Evolutionary conservation across 139 green algal species (phyloP).

Genomic region (Chlamydomonas sphaeroides): DNA sequence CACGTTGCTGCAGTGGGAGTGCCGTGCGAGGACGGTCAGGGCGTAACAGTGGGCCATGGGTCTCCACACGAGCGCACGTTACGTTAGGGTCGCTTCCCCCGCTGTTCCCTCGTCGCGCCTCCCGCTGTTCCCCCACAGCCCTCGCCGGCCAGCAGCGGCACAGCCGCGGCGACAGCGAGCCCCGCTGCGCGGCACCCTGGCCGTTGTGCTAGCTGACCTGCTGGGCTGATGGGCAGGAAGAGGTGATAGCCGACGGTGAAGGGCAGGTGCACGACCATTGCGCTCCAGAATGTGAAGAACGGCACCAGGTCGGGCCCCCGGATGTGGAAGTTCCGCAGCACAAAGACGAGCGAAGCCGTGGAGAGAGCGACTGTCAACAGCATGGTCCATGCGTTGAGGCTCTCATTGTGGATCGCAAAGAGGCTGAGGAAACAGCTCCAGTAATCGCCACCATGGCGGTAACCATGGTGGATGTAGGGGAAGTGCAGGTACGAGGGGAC

Average conservation of each 20-base stretch:
- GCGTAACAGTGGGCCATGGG: too few relatives aligned
- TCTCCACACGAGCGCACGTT: too few relatives aligned
- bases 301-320: neutral
- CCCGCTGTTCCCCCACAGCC: too few relatives aligned
- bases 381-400: constrained; percentile 12
- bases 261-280: neutral
- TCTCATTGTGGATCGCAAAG: constrained; percentile 1
- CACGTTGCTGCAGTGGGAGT: too few relatives aligned
- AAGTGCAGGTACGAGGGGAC: constrained; percentile 7
- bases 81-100: too few relatives aligned
- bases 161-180: too few relatives aligned
- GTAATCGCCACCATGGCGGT: constrained; percentile 1
- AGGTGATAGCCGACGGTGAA: constrained; percentile 9
- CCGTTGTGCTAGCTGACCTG: too few relatives aligned
- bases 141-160: too few relatives aligned
- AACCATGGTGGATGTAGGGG: neutral
- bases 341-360: neutral
- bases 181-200: too few relatives aligned
- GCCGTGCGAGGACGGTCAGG: too few relatives aligned
- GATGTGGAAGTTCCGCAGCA: neutral
- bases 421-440: neutral
- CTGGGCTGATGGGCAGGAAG: constrained; percentile 10
- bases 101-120: too few relatives aligned
- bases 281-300: constrained; percentile 1
- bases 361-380: neutral